phyloP scores from a whole-genome alignment of 2,329 filamentous ascomycete species.

The Orbilia brochopaga region DNA sequence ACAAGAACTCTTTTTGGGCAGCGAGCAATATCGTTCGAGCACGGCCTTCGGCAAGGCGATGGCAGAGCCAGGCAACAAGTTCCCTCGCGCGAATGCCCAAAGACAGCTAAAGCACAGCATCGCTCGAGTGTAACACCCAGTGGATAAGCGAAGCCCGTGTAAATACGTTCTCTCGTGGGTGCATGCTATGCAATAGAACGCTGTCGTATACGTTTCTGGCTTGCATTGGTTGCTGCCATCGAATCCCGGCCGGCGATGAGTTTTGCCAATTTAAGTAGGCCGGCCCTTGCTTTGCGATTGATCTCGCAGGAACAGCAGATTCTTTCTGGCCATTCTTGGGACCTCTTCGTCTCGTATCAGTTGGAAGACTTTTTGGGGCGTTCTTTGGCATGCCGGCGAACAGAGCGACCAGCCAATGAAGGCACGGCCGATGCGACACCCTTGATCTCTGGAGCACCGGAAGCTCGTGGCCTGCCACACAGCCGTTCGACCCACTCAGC shows the following conservation, averaged over 20 bases:
- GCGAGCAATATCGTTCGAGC: too few relatives aligned
- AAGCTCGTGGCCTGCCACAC: constrained; percentile 25
- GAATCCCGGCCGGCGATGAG: constrained; percentile 41
- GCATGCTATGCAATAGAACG: constrained; percentile 42
- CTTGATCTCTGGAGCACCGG: constrained; percentile 40
- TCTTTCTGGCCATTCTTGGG: constrained; percentile 17
- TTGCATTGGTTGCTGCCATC: constrained; percentile 47
- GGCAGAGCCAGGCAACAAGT: constrained; percentile 34
- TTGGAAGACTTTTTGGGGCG: constrained; percentile 6
- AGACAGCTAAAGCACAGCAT: constrained; percentile 20
- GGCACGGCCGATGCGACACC: constrained; percentile 24
- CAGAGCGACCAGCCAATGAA: constrained; percentile 35
- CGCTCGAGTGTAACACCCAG: constrained; percentile 30
- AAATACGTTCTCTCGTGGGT: constrained; percentile 19
- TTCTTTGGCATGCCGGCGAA: constrained; percentile 27
- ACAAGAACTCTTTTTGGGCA: background rate
- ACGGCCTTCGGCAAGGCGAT: constrained; percentile 34
- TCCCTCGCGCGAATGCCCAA: constrained; percentile 36
- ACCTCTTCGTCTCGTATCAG: constrained; percentile 21
- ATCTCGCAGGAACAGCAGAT: constrained; percentile 10
- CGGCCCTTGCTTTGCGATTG: constrained; percentile 34
- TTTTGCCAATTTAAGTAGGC: constrained; percentile 48
- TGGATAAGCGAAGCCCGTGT: constrained; percentile 46
- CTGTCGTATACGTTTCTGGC: constrained; percentile 47
- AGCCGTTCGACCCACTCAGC: constrained; percentile 49